Evolutionary conservation across 2,329 filamentous ascomycete species (phyloP).

Genomic region (Arthrinium phaeospermum): DNA sequence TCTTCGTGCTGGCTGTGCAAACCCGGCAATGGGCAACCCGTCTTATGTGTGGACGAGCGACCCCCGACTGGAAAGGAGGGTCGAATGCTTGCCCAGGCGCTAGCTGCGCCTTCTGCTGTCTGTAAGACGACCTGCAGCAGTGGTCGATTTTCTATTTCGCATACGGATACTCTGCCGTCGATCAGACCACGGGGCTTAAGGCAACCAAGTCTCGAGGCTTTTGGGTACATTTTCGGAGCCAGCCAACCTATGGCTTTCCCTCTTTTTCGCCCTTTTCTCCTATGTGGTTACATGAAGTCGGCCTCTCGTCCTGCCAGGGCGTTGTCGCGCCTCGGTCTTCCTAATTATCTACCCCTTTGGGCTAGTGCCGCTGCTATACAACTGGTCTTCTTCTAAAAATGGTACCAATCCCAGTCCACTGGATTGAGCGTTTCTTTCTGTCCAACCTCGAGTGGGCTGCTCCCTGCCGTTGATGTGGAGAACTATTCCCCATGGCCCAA

Average conservation of each 20-base stretch:
- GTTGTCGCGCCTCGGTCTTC: background rate
- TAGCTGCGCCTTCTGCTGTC: constrained; percentile 19
- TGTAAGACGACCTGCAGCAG: constrained; percentile 17
- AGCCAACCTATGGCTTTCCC: background rate
- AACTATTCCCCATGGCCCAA: background rate
- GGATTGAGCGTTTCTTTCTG: constrained; percentile 6
- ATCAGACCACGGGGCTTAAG: constrained; percentile 7
- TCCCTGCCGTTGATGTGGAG: background rate
- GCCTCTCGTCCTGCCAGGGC: constrained; percentile 6
- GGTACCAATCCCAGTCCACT: constrained; percentile 8
- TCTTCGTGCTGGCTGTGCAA: constrained; percentile 11
- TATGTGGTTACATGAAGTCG: background rate
- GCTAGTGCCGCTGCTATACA: constrained; percentile 10
- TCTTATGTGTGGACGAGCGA: background rate
- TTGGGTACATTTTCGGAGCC: background rate
- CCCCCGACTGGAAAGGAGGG: constrained; percentile 7
- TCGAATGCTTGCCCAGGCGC: constrained; percentile 1
- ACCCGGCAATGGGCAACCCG: constrained; percentile 12
- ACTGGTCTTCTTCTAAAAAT: background rate
- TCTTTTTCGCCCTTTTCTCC: background rate
- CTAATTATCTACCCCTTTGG: background rate
- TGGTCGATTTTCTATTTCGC: constrained; percentile 12
- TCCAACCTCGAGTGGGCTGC: constrained; percentile 4
- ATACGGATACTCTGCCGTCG: constrained; percentile 14
- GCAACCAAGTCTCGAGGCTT: constrained; percentile 7